phyloP scores from a whole-genome alignment of 352 stramenopile species.

The Phytopythium helicoides region DNA sequence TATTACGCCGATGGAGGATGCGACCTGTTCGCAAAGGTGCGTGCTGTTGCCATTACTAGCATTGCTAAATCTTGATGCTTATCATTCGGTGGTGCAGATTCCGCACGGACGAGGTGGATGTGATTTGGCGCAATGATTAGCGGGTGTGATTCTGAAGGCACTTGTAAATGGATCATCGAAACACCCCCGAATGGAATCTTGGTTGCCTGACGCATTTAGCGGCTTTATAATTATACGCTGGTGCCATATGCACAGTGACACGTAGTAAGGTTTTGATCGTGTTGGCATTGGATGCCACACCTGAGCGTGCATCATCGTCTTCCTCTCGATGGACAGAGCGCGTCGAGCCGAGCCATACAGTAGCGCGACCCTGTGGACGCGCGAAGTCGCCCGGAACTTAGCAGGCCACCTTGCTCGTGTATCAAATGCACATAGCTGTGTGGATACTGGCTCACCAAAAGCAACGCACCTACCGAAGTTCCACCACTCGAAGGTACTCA shows the following conservation, averaged over 20 bases:
- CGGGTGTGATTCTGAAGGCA: too few relatives aligned
- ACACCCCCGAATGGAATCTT: not conserved
- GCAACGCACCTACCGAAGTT: conserved; percentile 46
- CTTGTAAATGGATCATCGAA: too few relatives aligned
- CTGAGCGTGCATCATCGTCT: too few relatives aligned
- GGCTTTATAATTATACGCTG: too few relatives aligned
- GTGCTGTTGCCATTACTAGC: not conserved
- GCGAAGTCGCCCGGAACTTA: conserved; percentile 68
- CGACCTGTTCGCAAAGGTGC: conserved; percentile 93
- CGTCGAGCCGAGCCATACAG: conserved; percentile 74
- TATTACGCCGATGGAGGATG: conserved; percentile 89
- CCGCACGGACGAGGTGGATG: conserved; percentile 96
- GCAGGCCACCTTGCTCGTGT: conserved; percentile 64
- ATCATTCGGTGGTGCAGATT: conserved; percentile 59
- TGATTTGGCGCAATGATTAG: conserved; percentile 94
- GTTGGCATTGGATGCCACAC: too few relatives aligned
- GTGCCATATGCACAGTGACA: not conserved
- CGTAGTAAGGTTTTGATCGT: too few relatives aligned
- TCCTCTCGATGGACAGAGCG: conserved; percentile 51
- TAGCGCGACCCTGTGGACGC: conserved; percentile 74
- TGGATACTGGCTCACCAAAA: conserved; percentile 70
- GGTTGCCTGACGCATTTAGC: not conserved
- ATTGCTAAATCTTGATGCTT: not conserved
- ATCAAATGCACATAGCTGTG: conserved; percentile 66
- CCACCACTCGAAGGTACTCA: conserved; percentile 19